Conservation (phyloP, 345 rosid species). For the Cardiospermum halicacabum region DNA sequence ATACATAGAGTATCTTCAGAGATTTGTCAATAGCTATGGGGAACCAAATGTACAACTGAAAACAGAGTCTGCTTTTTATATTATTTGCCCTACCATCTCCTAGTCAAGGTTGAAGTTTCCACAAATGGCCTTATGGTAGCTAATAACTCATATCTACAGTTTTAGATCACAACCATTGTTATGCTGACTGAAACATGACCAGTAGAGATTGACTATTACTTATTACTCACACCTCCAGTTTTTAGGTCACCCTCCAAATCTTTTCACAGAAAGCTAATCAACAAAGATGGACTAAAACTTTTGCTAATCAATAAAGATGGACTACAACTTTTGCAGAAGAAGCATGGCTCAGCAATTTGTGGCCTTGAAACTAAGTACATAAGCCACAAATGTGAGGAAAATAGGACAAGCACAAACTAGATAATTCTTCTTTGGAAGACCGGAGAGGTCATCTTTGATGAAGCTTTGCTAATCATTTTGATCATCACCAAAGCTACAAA, state of each 20-base stretch:
- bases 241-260: not conserved
- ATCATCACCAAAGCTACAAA: not conserved
- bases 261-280: not conserved
- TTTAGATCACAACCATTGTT: too few species aligned
- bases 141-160: not conserved
- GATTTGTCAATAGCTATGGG: not conserved
- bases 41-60: not conserved
- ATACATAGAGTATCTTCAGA: not conserved
- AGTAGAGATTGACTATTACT: too few species aligned
- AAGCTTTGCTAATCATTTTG: slow-evolving; percentile 7
- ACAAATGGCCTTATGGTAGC: not conserved
- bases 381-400: not conserved
- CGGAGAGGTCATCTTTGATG: slow-evolving; percentile 1
- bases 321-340: not conserved
- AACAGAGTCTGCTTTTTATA: not conserved
- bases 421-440: not conserved
- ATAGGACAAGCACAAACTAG: not conserved
- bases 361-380: not conserved
- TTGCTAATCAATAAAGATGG: not conserved
- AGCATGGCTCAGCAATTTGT: not conserved
- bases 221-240: not conserved
- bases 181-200: too few species aligned
- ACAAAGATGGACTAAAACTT: not conserved
- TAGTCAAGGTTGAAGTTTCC: not conserved
- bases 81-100: not conserved